These are phyloP conservation scores for Mucor circinelloides DNA, from an alignment of 371 early-diverging fungal species.

Conservation along the genomic window DNA sequence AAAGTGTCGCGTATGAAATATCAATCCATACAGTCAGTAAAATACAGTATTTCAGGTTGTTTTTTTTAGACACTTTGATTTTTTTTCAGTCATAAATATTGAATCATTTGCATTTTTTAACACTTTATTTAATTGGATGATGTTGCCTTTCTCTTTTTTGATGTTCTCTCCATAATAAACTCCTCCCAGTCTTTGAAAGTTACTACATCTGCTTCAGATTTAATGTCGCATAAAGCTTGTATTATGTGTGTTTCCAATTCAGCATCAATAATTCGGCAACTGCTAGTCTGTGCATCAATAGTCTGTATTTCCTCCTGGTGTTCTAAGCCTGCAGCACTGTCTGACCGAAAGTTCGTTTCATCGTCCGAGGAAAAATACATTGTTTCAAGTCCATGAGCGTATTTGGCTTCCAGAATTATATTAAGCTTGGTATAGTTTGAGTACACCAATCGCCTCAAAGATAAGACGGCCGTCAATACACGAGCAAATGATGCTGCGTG, in stretches of 20 bases:
- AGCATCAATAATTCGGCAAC: constrained; percentile 5
- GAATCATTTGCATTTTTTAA: not conserved
- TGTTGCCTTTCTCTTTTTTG: constrained; percentile 8
- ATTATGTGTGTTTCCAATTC: constrained; percentile 7
- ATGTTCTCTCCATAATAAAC: constrained; percentile 1
- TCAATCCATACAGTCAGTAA: too few species aligned
- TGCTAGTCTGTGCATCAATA: constrained; percentile 5
- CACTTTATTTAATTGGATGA: constrained; percentile 5
- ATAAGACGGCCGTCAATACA: constrained; percentile 19
- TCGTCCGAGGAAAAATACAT: constrained; percentile 4
- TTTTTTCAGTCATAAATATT: too few species aligned
- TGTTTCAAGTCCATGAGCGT: constrained; percentile 10
- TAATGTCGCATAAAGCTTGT: constrained; percentile 1
- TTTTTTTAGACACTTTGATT: too few species aligned
- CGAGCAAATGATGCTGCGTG: constrained; percentile 15
- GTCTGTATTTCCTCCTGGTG: constrained; percentile 1
- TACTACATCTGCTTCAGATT: constrained; percentile 7
- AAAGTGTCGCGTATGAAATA: too few species aligned
- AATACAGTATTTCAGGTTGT: too few species aligned
- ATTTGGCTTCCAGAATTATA: constrained; percentile 11
- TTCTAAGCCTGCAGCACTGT: constrained; percentile 6
- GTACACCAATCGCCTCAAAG: constrained; percentile 16
- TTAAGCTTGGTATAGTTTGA: constrained; percentile 23
- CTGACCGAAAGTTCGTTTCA: constrained; percentile 5
- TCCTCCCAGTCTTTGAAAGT: constrained; percentile 8